Percentiles rank a stretch among this genome's conserved stretches.
These are phyloP conservation scores for Russula abietina DNA, from an alignment of 768 basidiomycete species.

Conservation along the genomic window DNA sequence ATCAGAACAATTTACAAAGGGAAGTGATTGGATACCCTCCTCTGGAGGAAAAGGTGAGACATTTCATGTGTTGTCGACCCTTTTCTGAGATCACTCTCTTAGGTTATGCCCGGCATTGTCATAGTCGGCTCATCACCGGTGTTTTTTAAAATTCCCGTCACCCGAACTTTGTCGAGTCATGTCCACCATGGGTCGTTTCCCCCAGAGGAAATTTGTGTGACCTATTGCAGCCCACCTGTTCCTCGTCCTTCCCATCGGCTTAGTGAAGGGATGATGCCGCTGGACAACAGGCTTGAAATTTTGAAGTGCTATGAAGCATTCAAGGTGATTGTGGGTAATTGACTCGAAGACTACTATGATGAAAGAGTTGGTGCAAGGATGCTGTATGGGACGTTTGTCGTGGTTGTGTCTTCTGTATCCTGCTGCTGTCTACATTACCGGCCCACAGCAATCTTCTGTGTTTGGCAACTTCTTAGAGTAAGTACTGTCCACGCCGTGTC, in stretches of 20 bases:
- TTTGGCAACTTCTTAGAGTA: too few species aligned
- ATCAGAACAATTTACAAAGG: neutral
- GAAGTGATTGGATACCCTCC: neutral
- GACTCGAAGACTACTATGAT: too few species aligned
- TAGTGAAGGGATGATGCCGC: conserved; percentile 26
- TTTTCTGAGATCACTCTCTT: too few species aligned
- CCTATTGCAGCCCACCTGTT: conserved; percentile 13
- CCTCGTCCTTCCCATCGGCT: conserved; percentile 14
- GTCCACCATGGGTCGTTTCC: conserved; percentile 1
- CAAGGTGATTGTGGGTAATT: conserved; percentile 15
- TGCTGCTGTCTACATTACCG: too few species aligned
- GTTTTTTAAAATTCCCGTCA: conserved; percentile 8
- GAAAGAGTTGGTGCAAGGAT: too few species aligned
- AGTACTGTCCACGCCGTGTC: too few species aligned
- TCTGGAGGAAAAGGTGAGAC: neutral
- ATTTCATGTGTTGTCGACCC: neutral
- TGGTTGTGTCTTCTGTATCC: too few species aligned
- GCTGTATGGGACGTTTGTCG: too few species aligned
- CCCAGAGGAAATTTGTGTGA: neutral
- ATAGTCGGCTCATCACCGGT: neutral
- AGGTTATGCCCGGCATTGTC: too few species aligned
- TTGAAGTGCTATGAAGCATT: conserved; percentile 25
- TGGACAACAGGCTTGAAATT: conserved; percentile 18
- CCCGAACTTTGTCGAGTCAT: neutral
- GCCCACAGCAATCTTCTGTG: too few species aligned